Conservation (phyloP, 345 rosid genomes). For the Aquilaria yunnanensis region DNA sequence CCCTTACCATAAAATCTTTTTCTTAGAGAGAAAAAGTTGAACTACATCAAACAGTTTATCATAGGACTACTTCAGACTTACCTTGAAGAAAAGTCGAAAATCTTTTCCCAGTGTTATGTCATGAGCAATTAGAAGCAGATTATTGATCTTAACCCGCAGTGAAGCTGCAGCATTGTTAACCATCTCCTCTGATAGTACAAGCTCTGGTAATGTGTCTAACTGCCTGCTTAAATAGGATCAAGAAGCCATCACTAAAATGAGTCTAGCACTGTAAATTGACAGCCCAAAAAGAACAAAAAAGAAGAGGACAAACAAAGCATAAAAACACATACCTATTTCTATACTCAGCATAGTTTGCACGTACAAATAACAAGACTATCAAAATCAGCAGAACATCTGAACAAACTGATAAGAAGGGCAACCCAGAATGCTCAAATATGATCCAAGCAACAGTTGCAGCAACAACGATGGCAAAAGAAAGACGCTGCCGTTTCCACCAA, state of each 20-base stretch:
- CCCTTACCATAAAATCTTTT: too few relatives aligned
- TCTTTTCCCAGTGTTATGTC: conserved; percentile 80
- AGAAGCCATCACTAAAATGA: not conserved
- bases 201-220: conserved; percentile 47
- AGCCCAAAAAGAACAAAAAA: not conserved
- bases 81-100: conserved; percentile 77
- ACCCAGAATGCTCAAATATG: conserved; percentile 65
- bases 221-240: conserved; percentile 20
- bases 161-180: conserved; percentile 75
- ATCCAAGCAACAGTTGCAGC: conserved; percentile 89
- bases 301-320: not conserved
- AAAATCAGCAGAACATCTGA: conserved; percentile 70
- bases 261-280: not conserved
- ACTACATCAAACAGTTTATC: not conserved
- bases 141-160: conserved; percentile 68
- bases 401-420: conserved; percentile 73
- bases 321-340: conserved; percentile 42
- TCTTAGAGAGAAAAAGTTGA: too few relatives aligned
- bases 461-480: conserved; percentile 56
- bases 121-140: conserved; percentile 80
- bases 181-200: conserved; percentile 82
- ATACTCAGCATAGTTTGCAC: conserved; percentile 52
- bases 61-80: conserved; percentile 13
- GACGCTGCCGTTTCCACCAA: conserved; percentile 62
- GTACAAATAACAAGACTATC: conserved; percentile 44